These are phyloP conservation scores for Nothophaeocryptopus gaeumannii DNA, from an alignment of 2,329 filamentous ascomycete genomes.

Conservation along the genomic window DNA sequence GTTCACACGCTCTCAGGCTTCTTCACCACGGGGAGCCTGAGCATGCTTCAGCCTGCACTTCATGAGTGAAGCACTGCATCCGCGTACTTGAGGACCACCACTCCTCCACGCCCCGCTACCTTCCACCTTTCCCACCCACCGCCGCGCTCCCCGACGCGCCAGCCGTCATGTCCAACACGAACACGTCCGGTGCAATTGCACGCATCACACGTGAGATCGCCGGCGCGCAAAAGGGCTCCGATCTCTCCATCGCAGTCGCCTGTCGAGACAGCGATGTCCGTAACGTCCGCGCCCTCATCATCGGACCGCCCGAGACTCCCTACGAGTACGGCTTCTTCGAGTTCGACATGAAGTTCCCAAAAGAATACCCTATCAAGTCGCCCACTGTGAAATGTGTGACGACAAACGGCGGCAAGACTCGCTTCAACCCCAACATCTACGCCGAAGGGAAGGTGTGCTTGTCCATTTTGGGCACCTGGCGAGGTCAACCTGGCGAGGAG, in stretches of 20 bases:
- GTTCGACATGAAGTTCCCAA: slow-evolving; percentile 51
- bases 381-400: slow-evolving; percentile 67
- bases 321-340: slow-evolving; percentile 99
- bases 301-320: slow-evolving; percentile 81
- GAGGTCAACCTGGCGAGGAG: slow-evolving; percentile 82
- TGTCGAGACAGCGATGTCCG: slow-evolving; percentile 86
- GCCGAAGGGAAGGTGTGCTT: slow-evolving; percentile 86
- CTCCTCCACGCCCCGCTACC: too few relatives aligned
- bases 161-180: slow-evolving; percentile 25
- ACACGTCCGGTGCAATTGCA: slow-evolving; percentile 30
- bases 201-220: slow-evolving; percentile 66
- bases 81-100: too few relatives aligned
- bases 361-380: slow-evolving; percentile 75
- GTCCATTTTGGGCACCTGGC: slow-evolving; percentile 76
- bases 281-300: slow-evolving; percentile 79
- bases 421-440: slow-evolving; percentile 98
- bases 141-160: background rate
- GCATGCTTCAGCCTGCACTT: too few relatives aligned
- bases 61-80: too few relatives aligned
- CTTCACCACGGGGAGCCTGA: too few relatives aligned
- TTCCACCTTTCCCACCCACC: background rate
- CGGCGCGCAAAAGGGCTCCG: slow-evolving; percentile 77
- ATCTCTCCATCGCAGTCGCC: slow-evolving; percentile 84
- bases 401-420: slow-evolving; percentile 81
- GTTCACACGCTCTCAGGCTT: too few relatives aligned